A percentile compares a stretch with the other conserved stretches of the same genome.
Conservation (phyloP, 257 asterid genomes). For the Ophiorrhiza pumila region DNA sequence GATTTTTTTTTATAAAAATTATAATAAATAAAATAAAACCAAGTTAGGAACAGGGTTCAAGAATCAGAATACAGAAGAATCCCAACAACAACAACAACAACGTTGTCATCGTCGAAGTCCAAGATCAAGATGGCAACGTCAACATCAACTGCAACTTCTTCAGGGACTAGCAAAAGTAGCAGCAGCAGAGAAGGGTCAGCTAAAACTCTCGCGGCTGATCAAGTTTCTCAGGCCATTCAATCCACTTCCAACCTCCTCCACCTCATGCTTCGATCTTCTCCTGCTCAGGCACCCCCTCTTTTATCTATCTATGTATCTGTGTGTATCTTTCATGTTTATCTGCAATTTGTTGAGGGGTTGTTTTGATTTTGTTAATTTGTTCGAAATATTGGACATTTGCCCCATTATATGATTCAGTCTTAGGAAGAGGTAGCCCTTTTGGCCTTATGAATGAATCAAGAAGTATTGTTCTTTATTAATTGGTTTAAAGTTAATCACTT, state of each 20-base stretch:
- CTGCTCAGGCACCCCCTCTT: constrained; percentile 46
- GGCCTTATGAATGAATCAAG: background rate
- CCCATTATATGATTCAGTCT: background rate
- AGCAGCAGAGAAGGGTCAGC: constrained; percentile 60
- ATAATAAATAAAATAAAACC: no score
- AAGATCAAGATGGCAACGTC: constrained; percentile 20
- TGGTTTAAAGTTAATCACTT: background rate
- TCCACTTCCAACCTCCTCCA: constrained; percentile 89
- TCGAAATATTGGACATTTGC: background rate
- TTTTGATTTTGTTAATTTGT: background rate
- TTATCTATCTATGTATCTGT: background rate
- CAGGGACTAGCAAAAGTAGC: constrained; percentile 3
- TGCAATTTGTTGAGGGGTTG: background rate
- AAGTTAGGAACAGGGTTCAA: background rate
- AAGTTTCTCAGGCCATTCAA: constrained; percentile 67
- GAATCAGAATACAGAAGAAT: background rate
- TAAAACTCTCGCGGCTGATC: constrained; percentile 62
- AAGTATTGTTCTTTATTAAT: background rate
- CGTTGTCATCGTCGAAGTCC: background rate
- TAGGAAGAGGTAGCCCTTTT: background rate
- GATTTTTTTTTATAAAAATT: no score
- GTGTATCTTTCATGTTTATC: background rate
- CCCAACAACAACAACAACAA: no score
- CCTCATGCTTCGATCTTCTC: constrained; percentile 86
- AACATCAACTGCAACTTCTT: constrained; percentile 1